These are phyloP conservation scores for Graphilbum ipis-grandicollis DNA, from an alignment of 2,329 filamentous ascomycete species.

Conservation along the genomic window DNA sequence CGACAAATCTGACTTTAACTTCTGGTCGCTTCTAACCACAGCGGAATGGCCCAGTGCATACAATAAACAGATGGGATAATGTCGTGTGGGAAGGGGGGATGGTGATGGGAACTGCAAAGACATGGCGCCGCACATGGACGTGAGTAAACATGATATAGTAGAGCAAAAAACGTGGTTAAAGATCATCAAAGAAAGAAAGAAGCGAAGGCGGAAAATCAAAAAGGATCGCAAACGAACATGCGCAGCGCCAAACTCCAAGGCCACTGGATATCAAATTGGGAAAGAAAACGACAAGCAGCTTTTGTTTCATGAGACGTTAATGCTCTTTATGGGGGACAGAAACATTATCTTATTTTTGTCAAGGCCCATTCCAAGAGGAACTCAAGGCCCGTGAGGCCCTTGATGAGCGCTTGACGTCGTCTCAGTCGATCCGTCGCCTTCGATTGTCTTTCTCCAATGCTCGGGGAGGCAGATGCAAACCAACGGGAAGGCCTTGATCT, in stretches of 20 bases:
- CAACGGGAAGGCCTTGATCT: conserved; percentile 94
- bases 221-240: neutral
- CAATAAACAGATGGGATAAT: conserved; percentile 5
- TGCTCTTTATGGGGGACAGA: neutral
- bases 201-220: neutral
- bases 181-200: neutral
- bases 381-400: conserved; percentile 12
- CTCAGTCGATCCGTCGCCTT: conserved; percentile 63
- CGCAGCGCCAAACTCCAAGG: neutral
- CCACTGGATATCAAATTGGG: neutral
- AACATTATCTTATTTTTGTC: neutral
- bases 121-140: too few species aligned
- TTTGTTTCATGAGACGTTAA: neutral
- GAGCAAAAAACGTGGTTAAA: too few species aligned
- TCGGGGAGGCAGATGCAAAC: conserved; percentile 92
- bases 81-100: too few species aligned
- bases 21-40: too few species aligned
- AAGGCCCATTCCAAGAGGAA: neutral
- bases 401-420: conserved; percentile 30
- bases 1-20: too few species aligned
- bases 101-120: too few species aligned
- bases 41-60: too few species aligned
- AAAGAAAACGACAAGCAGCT: neutral
- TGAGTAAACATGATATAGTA: too few species aligned
- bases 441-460: conserved; percentile 93